A percentile compares a stretch with the other conserved stretches of the same genome.
Conservation (phyloP, 495 filamentous ascomycete genomes). For the Penicillium cinerascens region DNA sequence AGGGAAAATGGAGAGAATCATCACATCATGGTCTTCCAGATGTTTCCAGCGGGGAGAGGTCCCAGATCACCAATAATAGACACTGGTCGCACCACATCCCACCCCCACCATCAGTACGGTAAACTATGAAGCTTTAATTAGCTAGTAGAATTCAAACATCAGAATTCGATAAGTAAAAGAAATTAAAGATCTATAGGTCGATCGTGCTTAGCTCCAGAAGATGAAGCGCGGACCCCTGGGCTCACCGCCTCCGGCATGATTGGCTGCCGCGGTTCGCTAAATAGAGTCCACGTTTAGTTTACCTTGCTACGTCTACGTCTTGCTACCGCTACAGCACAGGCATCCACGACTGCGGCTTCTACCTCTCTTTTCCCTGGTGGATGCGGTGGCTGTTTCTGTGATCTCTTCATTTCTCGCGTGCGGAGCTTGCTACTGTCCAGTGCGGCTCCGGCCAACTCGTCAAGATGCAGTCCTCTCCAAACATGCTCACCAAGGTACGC, state of each 20-base stretch:
- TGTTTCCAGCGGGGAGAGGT: constrained; percentile 23
- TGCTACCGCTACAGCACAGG: constrained; percentile 13
- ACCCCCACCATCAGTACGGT: neutral
- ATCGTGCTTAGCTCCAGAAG: neutral
- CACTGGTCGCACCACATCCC: neutral
- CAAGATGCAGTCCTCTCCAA: constrained; percentile 68
- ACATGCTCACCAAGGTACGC: constrained; percentile 74
- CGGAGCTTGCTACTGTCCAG: constrained; percentile 46
- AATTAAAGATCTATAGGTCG: neutral
- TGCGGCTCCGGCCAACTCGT: constrained; percentile 48
- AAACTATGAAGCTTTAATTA: no score
- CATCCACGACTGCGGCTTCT: constrained; percentile 25
- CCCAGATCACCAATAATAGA: neutral
- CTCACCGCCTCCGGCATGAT: constrained; percentile 43
- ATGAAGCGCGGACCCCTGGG: constrained; percentile 1
- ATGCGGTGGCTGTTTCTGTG: constrained; percentile 41
- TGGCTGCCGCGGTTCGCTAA: constrained; percentile 40
- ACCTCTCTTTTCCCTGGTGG: constrained; percentile 27
- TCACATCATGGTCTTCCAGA: constrained; percentile 22
- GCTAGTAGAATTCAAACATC: neutral
- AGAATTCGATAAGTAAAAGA: neutral
- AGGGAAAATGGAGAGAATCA: neutral
- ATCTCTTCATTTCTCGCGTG: constrained; percentile 25
- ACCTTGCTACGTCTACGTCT: constrained; percentile 19
- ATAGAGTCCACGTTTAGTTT: constrained; percentile 47